Evolutionary conservation across 2,329 filamentous ascomycete genomes (phyloP).

Genomic region (Calonectria pteridis): DNA sequence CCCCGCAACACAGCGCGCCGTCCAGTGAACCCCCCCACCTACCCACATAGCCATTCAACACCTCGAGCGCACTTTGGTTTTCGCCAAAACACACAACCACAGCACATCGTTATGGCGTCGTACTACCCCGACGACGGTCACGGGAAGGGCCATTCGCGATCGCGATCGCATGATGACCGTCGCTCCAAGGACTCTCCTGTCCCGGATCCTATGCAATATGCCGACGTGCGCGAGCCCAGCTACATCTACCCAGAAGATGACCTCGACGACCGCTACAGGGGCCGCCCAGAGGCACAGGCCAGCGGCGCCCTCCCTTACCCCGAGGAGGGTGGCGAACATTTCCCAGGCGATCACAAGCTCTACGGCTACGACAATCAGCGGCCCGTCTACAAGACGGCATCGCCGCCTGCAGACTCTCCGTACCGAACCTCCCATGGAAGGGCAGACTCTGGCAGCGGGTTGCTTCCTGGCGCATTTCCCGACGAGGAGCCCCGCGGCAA

Average conservation of each 20-base stretch:
- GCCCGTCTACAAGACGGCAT: conserved; percentile 50
- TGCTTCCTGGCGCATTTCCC: conserved; percentile 50
- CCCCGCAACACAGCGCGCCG: conserved; percentile 6
- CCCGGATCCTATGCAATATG: conserved; percentile 47
- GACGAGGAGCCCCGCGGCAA: conserved; percentile 46
- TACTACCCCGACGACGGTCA: conserved; percentile 60
- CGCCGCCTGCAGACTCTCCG: conserved; percentile 51
- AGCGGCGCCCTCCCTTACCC: conserved; percentile 54
- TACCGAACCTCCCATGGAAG: conserved; percentile 53
- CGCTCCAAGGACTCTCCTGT: conserved; percentile 48
- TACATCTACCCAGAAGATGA: conserved; percentile 58
- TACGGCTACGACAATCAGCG: conserved; percentile 57
- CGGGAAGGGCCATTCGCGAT: conserved; percentile 62
- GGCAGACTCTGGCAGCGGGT: conserved; percentile 39
- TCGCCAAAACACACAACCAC: conserved; percentile 6
- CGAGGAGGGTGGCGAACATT: conserved; percentile 52
- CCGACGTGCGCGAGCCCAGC: conserved; percentile 58
- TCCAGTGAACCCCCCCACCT: conserved; percentile 7
- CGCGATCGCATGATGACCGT: conserved; percentile 55
- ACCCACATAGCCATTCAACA: neutral
- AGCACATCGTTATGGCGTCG: conserved; percentile 63
- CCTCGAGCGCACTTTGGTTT: neutral
- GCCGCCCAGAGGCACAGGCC: conserved; percentile 50
- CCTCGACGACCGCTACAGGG: conserved; percentile 52
- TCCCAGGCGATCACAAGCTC: conserved; percentile 51